Conservation (phyloP, 1,139 yeast genomes). For the Petasospora fabianii region DNA sequence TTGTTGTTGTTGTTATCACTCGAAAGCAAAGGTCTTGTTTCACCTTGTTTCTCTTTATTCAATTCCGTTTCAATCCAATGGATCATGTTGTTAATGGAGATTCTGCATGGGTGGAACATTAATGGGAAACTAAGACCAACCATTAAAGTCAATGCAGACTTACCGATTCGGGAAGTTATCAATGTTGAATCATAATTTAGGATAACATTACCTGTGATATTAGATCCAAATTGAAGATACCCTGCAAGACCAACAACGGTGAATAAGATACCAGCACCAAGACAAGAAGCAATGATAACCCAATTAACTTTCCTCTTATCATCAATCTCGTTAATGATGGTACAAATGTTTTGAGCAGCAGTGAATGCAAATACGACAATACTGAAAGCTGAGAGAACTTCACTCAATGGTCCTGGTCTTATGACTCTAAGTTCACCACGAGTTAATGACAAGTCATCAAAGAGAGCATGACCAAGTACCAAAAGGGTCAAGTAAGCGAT, state of each 20-base stretch:
- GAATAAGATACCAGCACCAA: conserved; percentile 56
- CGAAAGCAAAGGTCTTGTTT: conserved; percentile 15
- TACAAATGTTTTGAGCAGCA: conserved; percentile 92
- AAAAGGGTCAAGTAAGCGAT: conserved; percentile 76
- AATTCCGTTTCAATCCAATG: conserved; percentile 41
- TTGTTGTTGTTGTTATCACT: conserved; percentile 22
- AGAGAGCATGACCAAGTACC: conserved; percentile 60
- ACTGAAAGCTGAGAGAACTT: conserved; percentile 78
- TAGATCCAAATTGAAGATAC: conserved; percentile 79
- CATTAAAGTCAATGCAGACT: conserved; percentile 73
- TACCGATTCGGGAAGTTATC: conserved; percentile 49
- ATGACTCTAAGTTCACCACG: conserved; percentile 54
- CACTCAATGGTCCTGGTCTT: conserved; percentile 53
- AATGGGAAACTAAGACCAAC: conserved; percentile 86
- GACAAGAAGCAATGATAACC: conserved; percentile 54
- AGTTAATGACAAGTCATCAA: conserved; percentile 42
- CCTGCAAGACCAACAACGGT: conserved; percentile 77
- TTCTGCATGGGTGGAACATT: conserved; percentile 89
- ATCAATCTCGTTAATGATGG: conserved; percentile 77
- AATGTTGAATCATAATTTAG: conserved; percentile 47
- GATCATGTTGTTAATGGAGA: conserved; percentile 72
- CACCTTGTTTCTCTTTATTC: conserved; percentile 10
- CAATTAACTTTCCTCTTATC: conserved; percentile 52
- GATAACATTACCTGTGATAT: conserved; percentile 77
- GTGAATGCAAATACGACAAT: conserved; percentile 92